phyloP scores from a whole-genome alignment of 495 filamentous ascomycete species.

The Hyaloscypha hepaticicola region DNA sequence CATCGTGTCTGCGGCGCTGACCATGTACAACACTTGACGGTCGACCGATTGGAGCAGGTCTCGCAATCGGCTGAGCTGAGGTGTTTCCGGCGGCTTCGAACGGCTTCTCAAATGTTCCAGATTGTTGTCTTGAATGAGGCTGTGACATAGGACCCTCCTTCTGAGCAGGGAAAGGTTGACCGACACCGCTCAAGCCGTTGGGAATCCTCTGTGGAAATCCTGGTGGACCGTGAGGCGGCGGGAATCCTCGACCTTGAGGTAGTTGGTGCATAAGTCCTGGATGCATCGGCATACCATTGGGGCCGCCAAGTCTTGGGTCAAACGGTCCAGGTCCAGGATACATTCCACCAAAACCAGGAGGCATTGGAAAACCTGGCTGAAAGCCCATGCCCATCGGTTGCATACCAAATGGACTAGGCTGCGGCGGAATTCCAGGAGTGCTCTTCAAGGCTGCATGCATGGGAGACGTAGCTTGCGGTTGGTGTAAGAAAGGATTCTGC shows the following conservation, averaged over 20 bases:
- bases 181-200: conserved; percentile 24
- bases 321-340: conserved; percentile 57
- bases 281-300: conserved; percentile 56
- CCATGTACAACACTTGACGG: conserved; percentile 70
- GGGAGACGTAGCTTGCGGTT: conserved; percentile 43
- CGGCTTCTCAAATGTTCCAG: conserved; percentile 56
- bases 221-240: conserved; percentile 56
- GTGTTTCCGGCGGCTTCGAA: conserved; percentile 38
- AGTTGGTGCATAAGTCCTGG: conserved; percentile 58
- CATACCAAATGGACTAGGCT: conserved; percentile 27
- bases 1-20: conserved; percentile 37
- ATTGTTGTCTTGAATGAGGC: conserved; percentile 60
- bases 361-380: conserved; percentile 56
- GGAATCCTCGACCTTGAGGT: conserved; percentile 63
- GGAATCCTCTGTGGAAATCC: conserved; percentile 50
- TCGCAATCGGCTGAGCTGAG: conserved; percentile 62
- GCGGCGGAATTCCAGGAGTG: conserved; percentile 47
- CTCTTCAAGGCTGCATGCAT: conserved; percentile 41
- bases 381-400: conserved; percentile 44
- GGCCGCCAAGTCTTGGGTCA: conserved; percentile 42
- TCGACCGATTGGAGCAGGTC: conserved; percentile 84
- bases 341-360: conserved; percentile 43
- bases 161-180: conserved; percentile 25
- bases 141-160: conserved; percentile 40
- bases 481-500: conserved; percentile 37